Evolutionary conservation across 208 protist genomes (phyloP).

Genomic region (Crithidia bombi): DNA sequence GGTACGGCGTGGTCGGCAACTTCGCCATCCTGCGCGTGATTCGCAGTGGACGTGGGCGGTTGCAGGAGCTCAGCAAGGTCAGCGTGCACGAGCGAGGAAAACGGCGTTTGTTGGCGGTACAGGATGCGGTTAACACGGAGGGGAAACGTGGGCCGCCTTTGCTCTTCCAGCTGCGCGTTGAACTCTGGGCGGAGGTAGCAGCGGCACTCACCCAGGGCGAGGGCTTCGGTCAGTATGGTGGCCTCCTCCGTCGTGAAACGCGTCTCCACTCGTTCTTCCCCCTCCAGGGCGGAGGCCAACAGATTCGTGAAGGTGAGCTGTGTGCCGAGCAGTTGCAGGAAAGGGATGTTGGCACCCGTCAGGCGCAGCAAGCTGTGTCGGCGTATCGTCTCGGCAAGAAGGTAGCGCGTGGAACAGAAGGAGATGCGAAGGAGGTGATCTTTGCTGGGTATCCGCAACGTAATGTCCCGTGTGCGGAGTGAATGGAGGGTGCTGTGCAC

Average conservation of each 20-base stretch:
- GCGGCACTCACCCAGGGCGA: conserved; percentile 82
- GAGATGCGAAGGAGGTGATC: conserved; percentile 52
- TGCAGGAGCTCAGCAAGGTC: conserved; percentile 42
- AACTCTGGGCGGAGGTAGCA: conserved; percentile 47
- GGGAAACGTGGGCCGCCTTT: conserved; percentile 37
- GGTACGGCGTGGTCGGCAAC: neutral
- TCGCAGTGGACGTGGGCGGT: neutral
- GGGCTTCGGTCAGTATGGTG: conserved; percentile 57
- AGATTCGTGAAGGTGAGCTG: conserved; percentile 76
- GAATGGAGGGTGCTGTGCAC: conserved; percentile 31
- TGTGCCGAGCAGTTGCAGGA: conserved; percentile 66
- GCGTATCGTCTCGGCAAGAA: conserved; percentile 58
- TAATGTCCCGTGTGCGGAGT: conserved; percentile 73
- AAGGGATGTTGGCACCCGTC: conserved; percentile 39
- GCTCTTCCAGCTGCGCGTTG: conserved; percentile 39
- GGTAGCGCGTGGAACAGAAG: conserved; percentile 49
- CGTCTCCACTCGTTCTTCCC: conserved; percentile 75
- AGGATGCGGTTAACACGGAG: conserved; percentile 50
- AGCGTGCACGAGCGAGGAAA: conserved; percentile 64
- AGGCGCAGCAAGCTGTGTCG: conserved; percentile 56
- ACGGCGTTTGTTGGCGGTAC: conserved; percentile 52
- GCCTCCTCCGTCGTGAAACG: conserved; percentile 61
- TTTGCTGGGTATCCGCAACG: conserved; percentile 52
- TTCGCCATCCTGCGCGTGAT: neutral
- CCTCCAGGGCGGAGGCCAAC: conserved; percentile 57